phyloP scores from a whole-genome alignment of 768 basidiomycete genomes.

The Ephemerocybe angulata region DNA sequence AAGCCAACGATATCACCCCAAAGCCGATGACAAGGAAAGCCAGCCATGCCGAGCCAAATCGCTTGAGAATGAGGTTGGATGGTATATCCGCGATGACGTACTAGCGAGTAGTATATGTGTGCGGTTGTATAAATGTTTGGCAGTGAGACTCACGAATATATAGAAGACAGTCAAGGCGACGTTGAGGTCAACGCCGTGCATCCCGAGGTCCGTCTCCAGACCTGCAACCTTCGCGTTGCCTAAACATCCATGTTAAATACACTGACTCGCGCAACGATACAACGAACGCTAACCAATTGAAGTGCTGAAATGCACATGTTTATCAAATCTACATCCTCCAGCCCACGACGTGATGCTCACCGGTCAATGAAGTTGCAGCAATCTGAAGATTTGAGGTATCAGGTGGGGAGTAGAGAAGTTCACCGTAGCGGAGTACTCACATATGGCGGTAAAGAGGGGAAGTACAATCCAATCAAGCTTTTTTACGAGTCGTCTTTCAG shows the following conservation, averaged over 20 bases:
- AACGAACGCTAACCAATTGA: conserved; percentile 16
- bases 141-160: conserved; percentile 25
- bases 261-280: neutral
- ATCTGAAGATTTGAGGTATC: conserved; percentile 18
- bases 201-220: conserved; percentile 37
- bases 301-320: conserved; percentile 1
- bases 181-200: conserved; percentile 40
- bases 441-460: conserved; percentile 36
- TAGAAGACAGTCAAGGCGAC: conserved; percentile 41
- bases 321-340: neutral
- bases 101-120: conserved; percentile 10
- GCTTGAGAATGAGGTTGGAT: conserved; percentile 39
- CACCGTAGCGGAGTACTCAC: conserved; percentile 18
- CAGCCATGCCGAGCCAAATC: conserved; percentile 44
- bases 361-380: conserved; percentile 37
- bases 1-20: conserved; percentile 33
- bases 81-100: conserved; percentile 48
- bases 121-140: neutral
- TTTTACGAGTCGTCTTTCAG: conserved; percentile 29
- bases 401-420: neutral
- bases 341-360: conserved; percentile 12
- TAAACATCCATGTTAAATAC: neutral
- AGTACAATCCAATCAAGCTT: conserved; percentile 33
- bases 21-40: conserved; percentile 37
- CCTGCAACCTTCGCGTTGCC: conserved; percentile 23